Evolutionary conservation across 176 grass and related monocot species (phyloP), one percentile per base, ranked within the genome.

Genomic region (Phyllostachys edulis): DNA sequence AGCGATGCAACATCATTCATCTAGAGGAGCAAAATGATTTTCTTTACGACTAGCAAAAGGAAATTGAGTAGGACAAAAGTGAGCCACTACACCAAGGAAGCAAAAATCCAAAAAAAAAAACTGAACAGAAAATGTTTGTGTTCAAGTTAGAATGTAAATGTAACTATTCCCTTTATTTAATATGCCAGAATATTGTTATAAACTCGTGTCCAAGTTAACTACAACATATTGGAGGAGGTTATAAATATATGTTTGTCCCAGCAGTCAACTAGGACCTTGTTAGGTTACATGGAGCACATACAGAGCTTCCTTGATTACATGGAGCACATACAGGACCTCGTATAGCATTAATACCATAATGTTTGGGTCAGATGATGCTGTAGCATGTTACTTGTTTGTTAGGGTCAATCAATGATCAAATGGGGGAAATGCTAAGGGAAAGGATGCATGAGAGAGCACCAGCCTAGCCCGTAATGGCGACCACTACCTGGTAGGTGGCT

Each of bases 81-180:
- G 5, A 45, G 39, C 11, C 46, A 5, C 23, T 40, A 32, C 32
- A 68, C 5, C 24, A 80, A 50, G 44, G 27, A 67, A 39, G 34
- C 13, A 54, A 81, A 34, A 69, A 17, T 7, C 51, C 29, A 69
- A 69, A 51, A 62, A 82, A 69, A 69, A 67, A 62, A 82, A 39
- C 21, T 71, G 9, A 75, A 65, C 24, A 49, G 20, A 16, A 27
- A 47, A 41, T 18, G 6, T 14, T 78, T 70, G 38, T 47, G 21
- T 55, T 17, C 41, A 62, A 68, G 63, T 5, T 18, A 61, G 38
- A 63, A 61, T 70, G 38, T 10, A 68, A 46, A 41, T 61, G 75
- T 8, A 69, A 72, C 18, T 75, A 61, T 11, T 88, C 76, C 10
- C 20, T 42, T 60, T 13, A 55, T 59, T 56, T 62, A 23, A 21